Evolutionary conservation across 225 moss, liverwort and hornwort genomes (phyloP).

Genomic region (Physcomitrellopsis africana): DNA sequence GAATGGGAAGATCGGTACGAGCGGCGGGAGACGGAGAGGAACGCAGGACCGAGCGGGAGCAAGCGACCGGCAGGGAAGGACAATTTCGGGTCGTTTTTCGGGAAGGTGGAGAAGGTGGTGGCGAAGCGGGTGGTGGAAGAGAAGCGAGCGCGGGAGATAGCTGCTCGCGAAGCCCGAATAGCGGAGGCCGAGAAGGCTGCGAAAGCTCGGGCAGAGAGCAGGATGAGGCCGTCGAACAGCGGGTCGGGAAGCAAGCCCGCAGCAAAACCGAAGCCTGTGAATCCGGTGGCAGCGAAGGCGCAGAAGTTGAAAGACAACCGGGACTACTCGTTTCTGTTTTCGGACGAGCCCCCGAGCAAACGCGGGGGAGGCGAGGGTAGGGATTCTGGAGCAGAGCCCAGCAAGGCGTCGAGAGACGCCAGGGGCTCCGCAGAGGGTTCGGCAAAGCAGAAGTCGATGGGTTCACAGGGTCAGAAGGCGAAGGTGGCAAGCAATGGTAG

Average conservation of each 20-base stretch:
- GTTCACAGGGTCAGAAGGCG: constrained; percentile 33
- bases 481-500: constrained; percentile 39
- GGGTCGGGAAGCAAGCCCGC: constrained; percentile 29
- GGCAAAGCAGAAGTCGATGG: constrained; percentile 30
- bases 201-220: constrained; percentile 36
- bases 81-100: constrained; percentile 89
- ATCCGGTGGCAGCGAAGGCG: constrained; percentile 59
- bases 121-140: constrained; percentile 90
- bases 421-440: constrained; percentile 40
- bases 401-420: constrained; percentile 36
- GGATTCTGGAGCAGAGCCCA: constrained; percentile 39
- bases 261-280: constrained; percentile 44
- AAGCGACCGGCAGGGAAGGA: constrained; percentile 46
- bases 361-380: constrained; percentile 35
- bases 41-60: constrained; percentile 45
- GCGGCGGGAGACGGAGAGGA: constrained; percentile 48
- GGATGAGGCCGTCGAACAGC: constrained; percentile 41
- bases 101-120: constrained; percentile 84
- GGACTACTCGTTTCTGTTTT: constrained; percentile 80
- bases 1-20: constrained; percentile 28
- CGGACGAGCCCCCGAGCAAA: constrained; percentile 64
- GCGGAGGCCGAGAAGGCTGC: constrained; percentile 54
- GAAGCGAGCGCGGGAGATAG: constrained; percentile 78
- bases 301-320: constrained; percentile 85
- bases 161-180: constrained; percentile 57